phyloP scores from a whole-genome alignment of 768 basidiomycete genomes.

The Amanita pallidorosea region DNA sequence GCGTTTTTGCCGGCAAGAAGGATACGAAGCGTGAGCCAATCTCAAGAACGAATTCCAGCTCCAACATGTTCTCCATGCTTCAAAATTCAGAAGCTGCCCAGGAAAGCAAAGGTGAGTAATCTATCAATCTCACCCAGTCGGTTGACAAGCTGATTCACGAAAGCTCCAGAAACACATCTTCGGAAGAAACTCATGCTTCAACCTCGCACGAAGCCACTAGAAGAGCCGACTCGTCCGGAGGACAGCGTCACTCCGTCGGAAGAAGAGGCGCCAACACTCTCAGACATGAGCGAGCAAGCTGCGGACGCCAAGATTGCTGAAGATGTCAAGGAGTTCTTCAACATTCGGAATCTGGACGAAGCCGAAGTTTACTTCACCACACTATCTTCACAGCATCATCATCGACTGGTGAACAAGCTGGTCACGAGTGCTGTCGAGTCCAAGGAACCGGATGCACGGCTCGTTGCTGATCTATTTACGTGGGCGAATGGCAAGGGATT shows the following conservation, averaged over 20 bases:
- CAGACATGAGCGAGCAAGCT: constrained; percentile 53
- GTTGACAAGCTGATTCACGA: constrained; percentile 13
- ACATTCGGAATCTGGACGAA: constrained; percentile 75
- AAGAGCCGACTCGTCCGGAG: constrained; percentile 33
- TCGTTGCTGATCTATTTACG: constrained; percentile 69
- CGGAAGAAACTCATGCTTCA: constrained; percentile 66
- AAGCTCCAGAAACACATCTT: constrained; percentile 37
- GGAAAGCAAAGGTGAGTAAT: constrained; percentile 41
- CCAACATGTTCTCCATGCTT: constrained; percentile 87
- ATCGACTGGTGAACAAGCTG: constrained; percentile 63
- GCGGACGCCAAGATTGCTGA: constrained; percentile 70
- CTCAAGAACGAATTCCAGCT: constrained; percentile 67
- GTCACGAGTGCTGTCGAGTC: constrained; percentile 65
- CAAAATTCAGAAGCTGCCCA: constrained; percentile 47
- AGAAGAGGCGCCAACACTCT: constrained; percentile 25
- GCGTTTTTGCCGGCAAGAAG: constrained; percentile 74
- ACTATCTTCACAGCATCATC: constrained; percentile 55
- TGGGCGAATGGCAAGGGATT: constrained; percentile 50
- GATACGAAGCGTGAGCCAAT: constrained; percentile 60
- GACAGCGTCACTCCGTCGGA: constrained; percentile 41
- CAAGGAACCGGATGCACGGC: constrained; percentile 70
- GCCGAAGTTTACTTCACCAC: constrained; percentile 79
- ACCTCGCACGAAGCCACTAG: constrained; percentile 69
- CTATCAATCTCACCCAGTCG: background rate
- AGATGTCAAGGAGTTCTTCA: constrained; percentile 81